Evolutionary conservation across 805 yeast species (phyloP), one percentile per base, ranked within the genome.

Genomic region (Hanseniaspora nectarophila): DNA sequence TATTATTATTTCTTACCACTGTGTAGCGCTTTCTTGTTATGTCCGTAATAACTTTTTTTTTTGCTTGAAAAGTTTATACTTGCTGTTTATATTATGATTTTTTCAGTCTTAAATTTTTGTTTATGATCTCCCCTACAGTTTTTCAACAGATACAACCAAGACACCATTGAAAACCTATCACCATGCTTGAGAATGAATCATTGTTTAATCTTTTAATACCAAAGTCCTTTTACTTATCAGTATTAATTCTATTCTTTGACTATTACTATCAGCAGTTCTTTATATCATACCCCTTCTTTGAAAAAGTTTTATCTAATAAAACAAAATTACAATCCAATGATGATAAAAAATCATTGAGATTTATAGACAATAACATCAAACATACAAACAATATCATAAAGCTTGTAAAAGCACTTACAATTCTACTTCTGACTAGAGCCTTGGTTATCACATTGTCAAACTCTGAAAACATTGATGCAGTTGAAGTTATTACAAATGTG

Each of bases 191-290:
- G 63, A 63, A 57, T 67, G 68, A 35, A 63, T 69, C 9, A 59
- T 65, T 51, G 73, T 69, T 35, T 63, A 57, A 26, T 28, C 33
- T 18, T 35, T 54, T 5, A 56, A 57, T 23, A 47, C 59, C 20
- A 51, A 52, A 18, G 63, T 72, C 8, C 63, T 69, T 49, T 61
- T 74, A 43, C 47, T 55, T 1, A 62, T 68, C 53, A 71, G 72
- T 23, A 55, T 58, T 24, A 65, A 70, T 23, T 53, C 58, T 34
- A 58, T 61, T 28, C 56, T 70, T 37, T 71, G 69, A 9, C 69
- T 73, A 3, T 16, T 70, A 3, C 56, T 69, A 8, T 60, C 68
- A 21, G 54, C 63, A 23, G 8, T 21, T 51, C 7, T 38, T 44
- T 21, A 31, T 24, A 5, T 44, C 26, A 33, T 38, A 42, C 10